Evolutionary conservation across 371 early-diverging fungal species (phyloP), one percentile per base, ranked within the genome.

Genomic region (Blakeslea trispora): DNA sequence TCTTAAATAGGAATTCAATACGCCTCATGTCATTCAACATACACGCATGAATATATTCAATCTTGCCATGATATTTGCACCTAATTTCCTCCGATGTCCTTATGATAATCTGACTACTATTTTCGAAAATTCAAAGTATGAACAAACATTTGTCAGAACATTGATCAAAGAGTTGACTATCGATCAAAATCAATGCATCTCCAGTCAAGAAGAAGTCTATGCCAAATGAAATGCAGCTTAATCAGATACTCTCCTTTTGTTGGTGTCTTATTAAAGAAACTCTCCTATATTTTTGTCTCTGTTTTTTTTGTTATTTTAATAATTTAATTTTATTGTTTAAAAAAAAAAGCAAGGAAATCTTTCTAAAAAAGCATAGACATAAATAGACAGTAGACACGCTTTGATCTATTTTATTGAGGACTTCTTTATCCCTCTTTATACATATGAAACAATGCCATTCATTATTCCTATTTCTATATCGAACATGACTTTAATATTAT

Each of bases 1-100:
- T n/a, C n/a, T n/a, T n/a, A n/a, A n/a, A n/a, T 51, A 90, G 86
- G 74, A 87, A 28, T 88, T 96, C 52, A 85, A 86, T 28, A 80
- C 86, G 23, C 86, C 87, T 4, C 67, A 77, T 21, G 85, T 90
- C 21, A 83, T 81, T 45, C 68, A 84, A 42, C 58, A 74, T 19
- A 96, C 97, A 9, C 83, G 90, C 69, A 98, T 98, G 98, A 89
- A 86, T 35, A 74, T 90, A 21, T 68, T 81, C 46, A 98, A 97
- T 58, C 65, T 98, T 34, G 97, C 97, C 31, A 92, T 98, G 88
- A 94, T 98, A 18, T 97, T 95, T 75, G 96, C 95, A 6, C 98
- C 97, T 17, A 91, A 89, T 50, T 89, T 97, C 57, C 71, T 98
- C 41, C 79, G 97, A 32, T 93, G 93, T 64, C 97, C 97, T 13